Conservation (phyloP, 257 asterid genomes). For the Fraxinus excelsior region DNA sequence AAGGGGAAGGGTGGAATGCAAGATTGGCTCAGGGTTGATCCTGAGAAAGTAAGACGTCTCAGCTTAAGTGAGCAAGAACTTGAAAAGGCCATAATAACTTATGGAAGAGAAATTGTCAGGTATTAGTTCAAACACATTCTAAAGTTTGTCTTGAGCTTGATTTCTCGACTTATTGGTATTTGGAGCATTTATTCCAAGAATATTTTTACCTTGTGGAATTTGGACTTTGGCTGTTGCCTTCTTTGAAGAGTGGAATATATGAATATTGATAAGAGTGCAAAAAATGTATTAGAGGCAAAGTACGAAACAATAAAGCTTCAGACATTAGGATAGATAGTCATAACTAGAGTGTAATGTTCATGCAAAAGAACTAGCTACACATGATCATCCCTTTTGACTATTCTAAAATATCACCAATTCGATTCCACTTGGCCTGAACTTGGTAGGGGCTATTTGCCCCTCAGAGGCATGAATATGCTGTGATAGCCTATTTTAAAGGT, state of each 20-base stretch:
- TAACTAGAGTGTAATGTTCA: background rate
- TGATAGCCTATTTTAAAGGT: background rate
- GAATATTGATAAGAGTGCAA: background rate
- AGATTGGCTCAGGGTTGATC: conserved; percentile 63
- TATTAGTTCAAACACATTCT: conserved; percentile 18
- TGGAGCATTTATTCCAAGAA: background rate
- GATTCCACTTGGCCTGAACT: background rate
- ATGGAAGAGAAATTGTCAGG: conserved; percentile 65
- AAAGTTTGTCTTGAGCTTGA: background rate
- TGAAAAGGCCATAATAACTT: conserved; percentile 56
- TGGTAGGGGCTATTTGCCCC: background rate
- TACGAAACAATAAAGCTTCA: background rate
- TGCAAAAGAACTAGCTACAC: background rate
- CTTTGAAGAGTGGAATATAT: background rate
- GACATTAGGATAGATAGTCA: background rate
- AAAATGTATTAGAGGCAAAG: background rate
- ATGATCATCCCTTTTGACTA: background rate
- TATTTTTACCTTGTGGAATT: background rate
- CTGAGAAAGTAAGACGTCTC: conserved; percentile 67
- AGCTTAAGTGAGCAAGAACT: conserved; percentile 80
- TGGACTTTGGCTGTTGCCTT: background rate
- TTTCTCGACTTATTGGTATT: background rate
- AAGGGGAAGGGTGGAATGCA: conserved; percentile 67
- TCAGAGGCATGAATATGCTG: background rate
- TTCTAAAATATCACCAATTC: background rate